These are phyloP conservation scores for Phytophthora cactorum DNA, from an alignment of 352 stramenopile genomes.

Conservation along the genomic window DNA sequence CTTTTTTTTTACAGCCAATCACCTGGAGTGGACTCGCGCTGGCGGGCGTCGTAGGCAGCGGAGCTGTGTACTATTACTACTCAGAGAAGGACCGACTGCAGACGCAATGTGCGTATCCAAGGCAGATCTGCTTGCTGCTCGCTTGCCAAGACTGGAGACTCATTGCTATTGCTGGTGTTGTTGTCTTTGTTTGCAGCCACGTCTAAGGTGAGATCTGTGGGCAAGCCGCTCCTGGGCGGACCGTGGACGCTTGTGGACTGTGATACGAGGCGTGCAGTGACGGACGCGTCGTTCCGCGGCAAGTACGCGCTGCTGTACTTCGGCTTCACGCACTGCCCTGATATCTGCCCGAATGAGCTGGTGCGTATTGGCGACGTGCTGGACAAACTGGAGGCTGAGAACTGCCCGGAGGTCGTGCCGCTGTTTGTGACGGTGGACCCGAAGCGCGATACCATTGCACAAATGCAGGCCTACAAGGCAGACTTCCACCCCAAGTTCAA, in stretches of 20 bases:
- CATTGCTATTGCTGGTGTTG: constrained; percentile 1
- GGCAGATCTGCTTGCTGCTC: neutral
- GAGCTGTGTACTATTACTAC: constrained; percentile 90
- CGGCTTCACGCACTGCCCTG: constrained; percentile 99
- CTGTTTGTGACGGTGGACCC: constrained; percentile 99
- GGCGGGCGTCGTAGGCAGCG: constrained; percentile 68
- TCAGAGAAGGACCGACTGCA: constrained; percentile 89
- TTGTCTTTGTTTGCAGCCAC: constrained; percentile 48
- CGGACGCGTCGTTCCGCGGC: constrained; percentile 91
- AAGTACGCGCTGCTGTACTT: constrained; percentile 99
- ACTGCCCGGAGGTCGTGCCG: constrained; percentile 73
- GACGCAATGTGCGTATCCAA: constrained; percentile 66
- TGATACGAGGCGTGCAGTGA: constrained; percentile 83
- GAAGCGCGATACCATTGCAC: constrained; percentile 95
- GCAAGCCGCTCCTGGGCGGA: constrained; percentile 92
- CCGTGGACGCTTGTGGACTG: constrained; percentile 95
- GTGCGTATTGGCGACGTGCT: constrained; percentile 97
- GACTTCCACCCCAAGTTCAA: constrained; percentile 89
- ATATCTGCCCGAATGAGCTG: constrained; percentile 99
- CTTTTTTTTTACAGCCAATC: constrained; percentile 58
- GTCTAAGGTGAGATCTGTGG: constrained; percentile 88
- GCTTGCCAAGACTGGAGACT: neutral
- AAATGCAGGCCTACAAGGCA: constrained; percentile 96
- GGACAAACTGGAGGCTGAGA: constrained; percentile 87
- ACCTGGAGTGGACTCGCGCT: constrained; percentile 87